Base-by-base conservation (phyloP, 805 yeast genomes). In the Wickerhamomyces chambardii region DNA sequence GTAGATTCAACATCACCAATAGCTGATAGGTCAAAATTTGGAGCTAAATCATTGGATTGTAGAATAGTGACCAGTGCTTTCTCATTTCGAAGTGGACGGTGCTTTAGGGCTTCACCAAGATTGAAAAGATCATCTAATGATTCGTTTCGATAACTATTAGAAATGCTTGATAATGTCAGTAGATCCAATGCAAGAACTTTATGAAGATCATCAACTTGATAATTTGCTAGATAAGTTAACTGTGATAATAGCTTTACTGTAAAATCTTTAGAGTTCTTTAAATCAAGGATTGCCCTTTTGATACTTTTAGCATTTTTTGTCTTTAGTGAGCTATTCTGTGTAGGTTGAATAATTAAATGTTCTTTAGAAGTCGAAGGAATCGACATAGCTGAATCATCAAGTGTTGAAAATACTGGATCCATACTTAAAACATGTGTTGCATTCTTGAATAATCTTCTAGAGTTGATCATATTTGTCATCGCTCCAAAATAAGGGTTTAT, bases 311-410 rank as follows among this genome's bases (percentile, higher is more conserved):
- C 15, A 28, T 41, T 47, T 28, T 45, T 51, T 2, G 47, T 24
- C 17, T 41, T 49, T n/a, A 24, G 45, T 38, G 4, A 39, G 25
- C 15, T 36, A 8, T 19, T 19, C 10, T 19, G 41, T 15, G 32
- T 22, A 5, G 9, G 39, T 33, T 14, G 40, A 24, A 8, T 33
- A 21, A 4, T 19, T 16, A 5, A 17, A 7, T 15, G 32, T 36
- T 3, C 15, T 24, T 36, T 28, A 30, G 48, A 36, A 28, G 43
- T 44, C 22, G 68, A 58, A 0, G 77, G 75, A 9, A 67, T 49
- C 0, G 72, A 63, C 36, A 70, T 49, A 1, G 70, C 73, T 1
- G 78, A 68, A 27, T 73, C 78, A 33, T 61, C 68, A 30, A 73
- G 42, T 6, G 66, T 63, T 4, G 70, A 65, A 31, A 67, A 62